A percentile compares a stretch with the other conserved stretches of the same genome.
Conservation (phyloP, 208 protist genomes). For the Phytomonas sp. region DNA sequence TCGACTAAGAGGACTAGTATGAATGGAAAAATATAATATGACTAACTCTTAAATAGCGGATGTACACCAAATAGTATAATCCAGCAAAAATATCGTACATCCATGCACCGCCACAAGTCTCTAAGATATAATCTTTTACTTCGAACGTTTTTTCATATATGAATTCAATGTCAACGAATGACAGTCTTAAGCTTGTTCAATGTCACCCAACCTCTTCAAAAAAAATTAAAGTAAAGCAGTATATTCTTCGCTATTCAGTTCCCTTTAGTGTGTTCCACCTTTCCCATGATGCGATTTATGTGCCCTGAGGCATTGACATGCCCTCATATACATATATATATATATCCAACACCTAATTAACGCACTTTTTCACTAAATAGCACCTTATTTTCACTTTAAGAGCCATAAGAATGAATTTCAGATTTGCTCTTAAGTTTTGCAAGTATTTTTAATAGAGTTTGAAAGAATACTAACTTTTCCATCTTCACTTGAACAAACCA, state of each 20-base stretch:
- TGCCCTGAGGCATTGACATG: background rate
- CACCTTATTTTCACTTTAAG: background rate
- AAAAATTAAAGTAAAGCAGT: background rate
- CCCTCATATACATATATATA: background rate
- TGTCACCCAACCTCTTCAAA: background rate
- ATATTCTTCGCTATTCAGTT: background rate
- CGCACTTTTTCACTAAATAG: background rate
- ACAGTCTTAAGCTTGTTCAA: background rate
- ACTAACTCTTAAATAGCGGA: background rate
- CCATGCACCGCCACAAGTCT: background rate
- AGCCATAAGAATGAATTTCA: background rate
- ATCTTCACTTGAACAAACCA: conserved; percentile 61
- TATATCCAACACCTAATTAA: background rate
- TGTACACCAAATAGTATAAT: background rate
- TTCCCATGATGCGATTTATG: background rate
- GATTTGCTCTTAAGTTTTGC: background rate
- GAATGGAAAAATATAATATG: background rate
- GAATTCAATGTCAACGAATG: background rate
- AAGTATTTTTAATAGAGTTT: background rate
- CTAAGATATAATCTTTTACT: background rate
- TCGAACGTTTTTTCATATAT: background rate
- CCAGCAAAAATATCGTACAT: background rate
- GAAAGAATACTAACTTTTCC: conserved; percentile 24
- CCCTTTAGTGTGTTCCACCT: background rate
- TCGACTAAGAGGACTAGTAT: background rate